These are phyloP conservation scores for Diaporthe helianthi DNA, from an alignment of 2,329 filamentous ascomycete species.

Conservation along the genomic window DNA sequence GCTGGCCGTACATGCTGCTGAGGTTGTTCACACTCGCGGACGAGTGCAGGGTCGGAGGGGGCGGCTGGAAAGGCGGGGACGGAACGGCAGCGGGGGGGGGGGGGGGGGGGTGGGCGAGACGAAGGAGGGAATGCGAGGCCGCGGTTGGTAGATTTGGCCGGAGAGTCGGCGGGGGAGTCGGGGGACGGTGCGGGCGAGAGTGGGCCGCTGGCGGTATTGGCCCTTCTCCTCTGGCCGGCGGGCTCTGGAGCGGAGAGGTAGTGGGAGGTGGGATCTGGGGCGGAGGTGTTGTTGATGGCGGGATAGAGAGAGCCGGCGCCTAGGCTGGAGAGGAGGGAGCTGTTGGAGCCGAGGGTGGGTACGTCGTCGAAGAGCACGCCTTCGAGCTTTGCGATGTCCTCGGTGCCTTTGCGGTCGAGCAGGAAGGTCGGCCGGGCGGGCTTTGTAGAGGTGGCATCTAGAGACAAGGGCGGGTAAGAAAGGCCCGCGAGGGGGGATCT, in stretches of 20 bases:
- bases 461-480: slow-evolving; percentile 29
- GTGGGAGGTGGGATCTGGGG: slow-evolving; percentile 8
- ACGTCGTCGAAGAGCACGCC: slow-evolving; percentile 38
- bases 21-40: slow-evolving; percentile 39
- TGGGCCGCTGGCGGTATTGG: slow-evolving; percentile 34
- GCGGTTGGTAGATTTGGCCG: slow-evolving; percentile 11
- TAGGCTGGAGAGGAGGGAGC: slow-evolving; percentile 35
- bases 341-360: slow-evolving; percentile 31
- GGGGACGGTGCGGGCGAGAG: slow-evolving; percentile 31
- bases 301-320: slow-evolving; percentile 34
- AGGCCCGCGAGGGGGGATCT: slow-evolving; percentile 35
- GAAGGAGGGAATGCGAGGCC: neutral
- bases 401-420: slow-evolving; percentile 31
- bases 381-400: slow-evolving; percentile 35
- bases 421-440: slow-evolving; percentile 31
- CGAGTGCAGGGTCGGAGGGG: slow-evolving; percentile 27
- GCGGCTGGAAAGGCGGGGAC: slow-evolving; percentile 14
- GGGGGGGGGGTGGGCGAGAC: slow-evolving; percentile 20
- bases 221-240: slow-evolving; percentile 29
- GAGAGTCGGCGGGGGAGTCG: slow-evolving; percentile 29
- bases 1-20: slow-evolving; percentile 60
- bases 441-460: slow-evolving; percentile 32
- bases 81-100: slow-evolving; percentile 12
- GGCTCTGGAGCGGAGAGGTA: slow-evolving; percentile 30
- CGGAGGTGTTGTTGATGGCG: slow-evolving; percentile 17